phyloP scores from a whole-genome alignment of 306 rosid species.

The Calophaca sinica region DNA sequence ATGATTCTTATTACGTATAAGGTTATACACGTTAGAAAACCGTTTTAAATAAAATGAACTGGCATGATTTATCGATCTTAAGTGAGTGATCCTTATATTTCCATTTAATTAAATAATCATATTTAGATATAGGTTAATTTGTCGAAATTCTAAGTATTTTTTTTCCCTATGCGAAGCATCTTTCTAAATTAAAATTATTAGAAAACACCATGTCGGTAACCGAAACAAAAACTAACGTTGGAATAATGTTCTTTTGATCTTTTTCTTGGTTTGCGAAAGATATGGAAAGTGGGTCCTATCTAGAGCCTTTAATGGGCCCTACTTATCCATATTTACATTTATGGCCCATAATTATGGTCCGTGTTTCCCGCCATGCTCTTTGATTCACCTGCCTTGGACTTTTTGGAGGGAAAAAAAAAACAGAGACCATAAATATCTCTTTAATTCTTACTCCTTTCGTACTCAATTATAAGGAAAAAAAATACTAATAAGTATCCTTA shows the following conservation, averaged over 20 bases:
- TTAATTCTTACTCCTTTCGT: no score
- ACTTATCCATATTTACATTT: constrained; percentile 24
- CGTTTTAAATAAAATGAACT: no score
- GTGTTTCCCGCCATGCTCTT: constrained; percentile 21
- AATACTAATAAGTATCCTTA: no score
- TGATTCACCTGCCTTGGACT: neutral
- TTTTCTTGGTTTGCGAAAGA: neutral
- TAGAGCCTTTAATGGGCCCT: constrained; percentile 22
- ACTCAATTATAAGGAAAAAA: no score
- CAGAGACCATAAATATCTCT: no score
- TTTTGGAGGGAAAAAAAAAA: neutral
- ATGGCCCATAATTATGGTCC: constrained; percentile 31
- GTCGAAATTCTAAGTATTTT: neutral
- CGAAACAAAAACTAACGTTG: neutral
- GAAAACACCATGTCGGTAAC: constrained; percentile 30
- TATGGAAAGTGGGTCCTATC: neutral
- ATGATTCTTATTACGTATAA: no score
- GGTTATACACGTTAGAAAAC: no score
- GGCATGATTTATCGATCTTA: no score
- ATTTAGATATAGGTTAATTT: neutral
- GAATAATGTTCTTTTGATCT: neutral
- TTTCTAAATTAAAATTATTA: neutral
- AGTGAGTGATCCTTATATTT: neutral
- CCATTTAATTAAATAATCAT: neutral
- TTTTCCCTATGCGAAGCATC: neutral